Percentiles rank a stretch among this genome's conserved stretches.
These are phyloP conservation scores for Ceratocystis diversiconidia DNA, from an alignment of 2,329 filamentous ascomycete genomes.

Conservation along the genomic window DNA sequence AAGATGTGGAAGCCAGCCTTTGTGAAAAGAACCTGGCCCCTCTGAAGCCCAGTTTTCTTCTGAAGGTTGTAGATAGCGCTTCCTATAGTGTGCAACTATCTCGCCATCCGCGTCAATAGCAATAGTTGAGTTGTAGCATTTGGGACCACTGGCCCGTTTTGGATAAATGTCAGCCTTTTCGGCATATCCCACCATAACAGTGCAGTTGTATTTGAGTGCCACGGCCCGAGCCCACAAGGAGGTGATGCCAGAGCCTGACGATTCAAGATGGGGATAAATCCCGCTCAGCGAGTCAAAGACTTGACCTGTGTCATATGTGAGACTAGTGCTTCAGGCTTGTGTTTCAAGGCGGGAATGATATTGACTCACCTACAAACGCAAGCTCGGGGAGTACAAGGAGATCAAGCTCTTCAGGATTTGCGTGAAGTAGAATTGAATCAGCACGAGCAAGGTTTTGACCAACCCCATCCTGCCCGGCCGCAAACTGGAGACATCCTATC, in stretches of 20 bases:
- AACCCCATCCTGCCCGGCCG: conserved; percentile 53
- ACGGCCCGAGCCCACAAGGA: conserved; percentile 50
- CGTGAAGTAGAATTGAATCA: conserved; percentile 41
- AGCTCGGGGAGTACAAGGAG: conserved; percentile 55
- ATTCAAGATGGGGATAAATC: conserved; percentile 50
- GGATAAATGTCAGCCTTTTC: conserved; percentile 32
- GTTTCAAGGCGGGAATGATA: conserved; percentile 29
- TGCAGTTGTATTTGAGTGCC: conserved; percentile 45
- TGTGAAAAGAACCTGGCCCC: conserved; percentile 34
- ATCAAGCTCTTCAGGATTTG: conserved; percentile 36
- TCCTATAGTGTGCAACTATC: conserved; percentile 38
- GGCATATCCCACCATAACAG: conserved; percentile 53
- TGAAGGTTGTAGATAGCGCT: conserved; percentile 42
- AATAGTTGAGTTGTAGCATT: conserved; percentile 34
- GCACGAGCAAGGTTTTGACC: conserved; percentile 56
- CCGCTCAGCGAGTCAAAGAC: conserved; percentile 50
- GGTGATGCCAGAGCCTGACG: conserved; percentile 43
- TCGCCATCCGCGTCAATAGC: conserved; percentile 38
- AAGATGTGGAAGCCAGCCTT: conserved; percentile 29
- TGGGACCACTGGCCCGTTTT: conserved; percentile 18
- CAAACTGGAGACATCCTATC: conserved; percentile 58
- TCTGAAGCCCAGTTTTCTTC: conserved; percentile 51
- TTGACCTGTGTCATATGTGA: conserved; percentile 36
- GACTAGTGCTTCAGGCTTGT: conserved; percentile 37
- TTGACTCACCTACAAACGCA: conserved; percentile 34